A percentile compares a stretch with the other conserved stretches of the same genome.
Evolutionary conservation across 2,329 filamentous ascomycete genomes (phyloP).

Genomic region (Hypoxylon rubiginosum): DNA sequence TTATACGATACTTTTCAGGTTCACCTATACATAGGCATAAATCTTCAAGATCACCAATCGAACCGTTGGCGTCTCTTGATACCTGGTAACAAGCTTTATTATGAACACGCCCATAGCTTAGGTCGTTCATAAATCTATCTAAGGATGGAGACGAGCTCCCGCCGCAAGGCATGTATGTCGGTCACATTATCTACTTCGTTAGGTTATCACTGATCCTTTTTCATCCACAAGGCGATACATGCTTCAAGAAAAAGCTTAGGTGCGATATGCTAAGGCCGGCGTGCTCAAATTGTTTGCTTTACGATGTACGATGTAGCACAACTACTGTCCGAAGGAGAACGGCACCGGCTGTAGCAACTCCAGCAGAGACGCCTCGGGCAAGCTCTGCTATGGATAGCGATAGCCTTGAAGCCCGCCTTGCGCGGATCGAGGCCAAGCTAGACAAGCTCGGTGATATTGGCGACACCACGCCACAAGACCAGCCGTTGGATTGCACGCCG

Average conservation of each 20-base stretch:
- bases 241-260: slow-evolving; percentile 62
- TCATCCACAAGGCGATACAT: slow-evolving; percentile 52
- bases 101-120: background rate
- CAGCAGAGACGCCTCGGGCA: slow-evolving; percentile 20
- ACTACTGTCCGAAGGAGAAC: slow-evolving; percentile 49
- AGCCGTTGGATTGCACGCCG: background rate
- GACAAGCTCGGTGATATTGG: slow-evolving; percentile 36
- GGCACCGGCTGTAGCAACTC: slow-evolving; percentile 9
- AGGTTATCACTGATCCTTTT: background rate
- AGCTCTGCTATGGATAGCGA: slow-evolving; percentile 10
- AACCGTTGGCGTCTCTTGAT: background rate
- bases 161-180: slow-evolving; percentile 46
- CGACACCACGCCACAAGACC: slow-evolving; percentile 1
- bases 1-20: background rate
- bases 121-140: background rate
- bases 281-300: slow-evolving; percentile 60
- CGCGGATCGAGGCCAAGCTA: slow-evolving; percentile 49
- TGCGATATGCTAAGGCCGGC: slow-evolving; percentile 60
- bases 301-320: slow-evolving; percentile 57
- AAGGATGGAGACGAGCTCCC: slow-evolving; percentile 49
- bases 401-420: slow-evolving; percentile 45
- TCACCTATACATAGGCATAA: background rate
- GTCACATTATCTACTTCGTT: background rate
- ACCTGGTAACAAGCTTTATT: background rate
- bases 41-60: background rate